Percentiles rank a stretch among this genome's conserved stretches.
phyloP scores from a whole-genome alignment of 495 filamentous ascomycete genomes.

The Penicillium lagena region DNA sequence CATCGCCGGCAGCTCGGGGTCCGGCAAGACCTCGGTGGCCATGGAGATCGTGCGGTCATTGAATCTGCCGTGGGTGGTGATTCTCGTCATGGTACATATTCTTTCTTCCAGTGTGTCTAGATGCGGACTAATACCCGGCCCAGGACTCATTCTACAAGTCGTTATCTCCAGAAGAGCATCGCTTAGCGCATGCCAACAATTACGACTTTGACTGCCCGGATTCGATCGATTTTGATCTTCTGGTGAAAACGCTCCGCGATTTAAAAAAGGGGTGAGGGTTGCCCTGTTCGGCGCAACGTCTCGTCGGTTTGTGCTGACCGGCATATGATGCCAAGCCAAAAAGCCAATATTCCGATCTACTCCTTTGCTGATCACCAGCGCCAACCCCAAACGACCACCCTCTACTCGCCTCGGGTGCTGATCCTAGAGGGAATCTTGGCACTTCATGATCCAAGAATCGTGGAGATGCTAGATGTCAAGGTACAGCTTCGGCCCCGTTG shows the following conservation, averaged over 20 bases:
- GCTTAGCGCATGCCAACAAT: slow-evolving; percentile 75
- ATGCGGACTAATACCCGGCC: slow-evolving; percentile 15
- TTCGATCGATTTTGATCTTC: slow-evolving; percentile 88
- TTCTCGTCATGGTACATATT: slow-evolving; percentile 78
- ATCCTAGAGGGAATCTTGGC: slow-evolving; percentile 96
- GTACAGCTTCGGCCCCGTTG: slow-evolving; percentile 30
- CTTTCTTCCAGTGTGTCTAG: not conserved
- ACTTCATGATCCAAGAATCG: slow-evolving; percentile 77
- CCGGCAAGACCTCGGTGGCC: slow-evolving; percentile 93
- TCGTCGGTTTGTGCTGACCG: slow-evolving; percentile 4
- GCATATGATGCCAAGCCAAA: slow-evolving; percentile 55
- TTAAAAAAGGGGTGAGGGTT: slow-evolving; percentile 79
- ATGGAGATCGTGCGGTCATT: slow-evolving; percentile 83
- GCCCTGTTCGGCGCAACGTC: not conserved
- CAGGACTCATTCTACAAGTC: slow-evolving; percentile 97
- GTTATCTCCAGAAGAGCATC: slow-evolving; percentile 65
- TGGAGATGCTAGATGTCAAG: slow-evolving; percentile 87
- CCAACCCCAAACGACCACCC: slow-evolving; percentile 66
- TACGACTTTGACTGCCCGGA: slow-evolving; percentile 94
- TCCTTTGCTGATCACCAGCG: slow-evolving; percentile 92
- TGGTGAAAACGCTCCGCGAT: slow-evolving; percentile 74
- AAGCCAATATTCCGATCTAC: slow-evolving; percentile 88
- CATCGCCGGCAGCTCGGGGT: slow-evolving; percentile 91
- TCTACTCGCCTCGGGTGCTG: slow-evolving; percentile 94
- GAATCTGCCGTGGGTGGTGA: slow-evolving; percentile 95